Conservation (phyloP, 176 grass and related monocot species). For the Raddia distichophylla region DNA sequence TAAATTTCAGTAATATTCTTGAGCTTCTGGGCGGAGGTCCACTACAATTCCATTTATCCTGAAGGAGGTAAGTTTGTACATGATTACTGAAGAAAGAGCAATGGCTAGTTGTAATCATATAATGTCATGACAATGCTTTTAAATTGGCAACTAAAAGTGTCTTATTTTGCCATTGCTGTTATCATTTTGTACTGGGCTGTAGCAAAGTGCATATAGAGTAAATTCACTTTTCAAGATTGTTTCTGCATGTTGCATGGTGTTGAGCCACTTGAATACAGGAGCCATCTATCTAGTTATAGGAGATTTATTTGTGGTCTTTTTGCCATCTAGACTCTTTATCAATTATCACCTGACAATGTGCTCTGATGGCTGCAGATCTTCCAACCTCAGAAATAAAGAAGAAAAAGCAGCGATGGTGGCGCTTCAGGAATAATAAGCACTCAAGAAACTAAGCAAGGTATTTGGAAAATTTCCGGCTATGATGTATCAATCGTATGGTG, state of each 20-base stretch:
- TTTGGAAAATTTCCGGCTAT: neutral
- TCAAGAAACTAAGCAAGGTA: neutral
- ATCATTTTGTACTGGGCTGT: neutral
- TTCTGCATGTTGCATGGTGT: neutral
- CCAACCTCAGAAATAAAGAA: slow-evolving; percentile 52
- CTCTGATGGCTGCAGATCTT: slow-evolving; percentile 48
- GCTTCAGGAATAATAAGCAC: slow-evolving; percentile 61
- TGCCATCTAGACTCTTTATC: neutral
- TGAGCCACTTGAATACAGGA: neutral
- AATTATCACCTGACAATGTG: neutral
- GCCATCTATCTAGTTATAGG: neutral
- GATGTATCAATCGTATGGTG: neutral
- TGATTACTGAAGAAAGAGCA: neutral
- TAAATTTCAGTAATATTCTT: slow-evolving; percentile 68
- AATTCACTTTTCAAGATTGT: slow-evolving; percentile 13
- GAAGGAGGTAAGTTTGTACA: slow-evolving; percentile 50
- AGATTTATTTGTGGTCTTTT: neutral
- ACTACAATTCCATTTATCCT: slow-evolving; percentile 75
- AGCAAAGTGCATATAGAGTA: neutral
- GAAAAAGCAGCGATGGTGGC: slow-evolving; percentile 76
- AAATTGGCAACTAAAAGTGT: neutral
- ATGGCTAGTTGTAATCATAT: neutral
- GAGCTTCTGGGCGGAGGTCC: slow-evolving; percentile 81
- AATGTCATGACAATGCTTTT: neutral
- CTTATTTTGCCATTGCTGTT: neutral